Conservation (phyloP, 495 filamentous ascomycete species). For the Ramalina peruviana region DNA sequence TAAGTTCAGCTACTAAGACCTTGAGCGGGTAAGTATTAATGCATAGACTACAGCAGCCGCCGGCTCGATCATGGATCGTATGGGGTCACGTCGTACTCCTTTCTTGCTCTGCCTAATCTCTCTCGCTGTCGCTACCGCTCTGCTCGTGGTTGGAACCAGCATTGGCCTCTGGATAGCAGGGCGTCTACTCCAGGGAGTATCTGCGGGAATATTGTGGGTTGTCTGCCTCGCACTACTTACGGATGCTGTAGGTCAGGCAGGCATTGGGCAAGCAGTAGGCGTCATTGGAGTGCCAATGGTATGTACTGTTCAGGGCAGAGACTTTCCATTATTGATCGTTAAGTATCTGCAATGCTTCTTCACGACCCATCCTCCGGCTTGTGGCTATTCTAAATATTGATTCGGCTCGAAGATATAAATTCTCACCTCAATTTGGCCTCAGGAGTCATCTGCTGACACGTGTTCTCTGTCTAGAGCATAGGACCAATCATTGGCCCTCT, state of each 20-base stretch:
- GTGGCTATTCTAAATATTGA: too few species aligned
- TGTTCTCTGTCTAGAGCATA: background rate
- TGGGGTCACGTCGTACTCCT: constrained; percentile 49
- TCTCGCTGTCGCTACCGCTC: constrained; percentile 49
- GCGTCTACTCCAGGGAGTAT: constrained; percentile 60
- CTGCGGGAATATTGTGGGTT: constrained; percentile 66
- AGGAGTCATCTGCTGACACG: too few species aligned
- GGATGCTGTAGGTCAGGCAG: constrained; percentile 11
- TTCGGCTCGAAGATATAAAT: too few species aligned
- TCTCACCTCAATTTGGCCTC: too few species aligned
- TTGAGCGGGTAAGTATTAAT: background rate
- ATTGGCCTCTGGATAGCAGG: constrained; percentile 44
- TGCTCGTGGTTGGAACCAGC: constrained; percentile 56
- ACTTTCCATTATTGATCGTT: too few species aligned
- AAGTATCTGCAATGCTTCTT: too few species aligned
- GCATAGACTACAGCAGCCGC: constrained; percentile 17
- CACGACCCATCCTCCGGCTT: too few species aligned
- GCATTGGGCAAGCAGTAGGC: constrained; percentile 12
- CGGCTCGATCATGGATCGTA: constrained; percentile 44
- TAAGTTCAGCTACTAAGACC: too few species aligned
- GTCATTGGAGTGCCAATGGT: constrained; percentile 1
- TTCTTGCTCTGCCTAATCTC: constrained; percentile 54
- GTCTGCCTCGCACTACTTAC: constrained; percentile 16
- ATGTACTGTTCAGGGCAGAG: too few species aligned
- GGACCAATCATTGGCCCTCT: constrained; percentile 13